phyloP scores from a whole-genome alignment of 768 basidiomycete genomes.

The Tulasnella sp. region DNA sequence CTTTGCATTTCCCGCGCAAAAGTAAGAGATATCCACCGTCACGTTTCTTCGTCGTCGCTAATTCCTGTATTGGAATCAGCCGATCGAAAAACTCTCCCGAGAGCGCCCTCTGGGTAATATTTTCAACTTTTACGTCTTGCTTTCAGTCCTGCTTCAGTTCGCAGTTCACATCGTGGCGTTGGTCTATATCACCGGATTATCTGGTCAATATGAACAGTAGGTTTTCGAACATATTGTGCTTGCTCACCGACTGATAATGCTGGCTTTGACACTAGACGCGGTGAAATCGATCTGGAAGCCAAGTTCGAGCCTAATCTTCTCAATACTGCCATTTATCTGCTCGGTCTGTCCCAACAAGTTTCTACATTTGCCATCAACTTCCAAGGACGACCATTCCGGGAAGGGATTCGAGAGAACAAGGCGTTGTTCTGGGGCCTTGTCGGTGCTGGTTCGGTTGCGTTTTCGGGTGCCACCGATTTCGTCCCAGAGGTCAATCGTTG shows the following conservation, averaged over 20 bases:
- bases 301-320: slow-evolving; percentile 92
- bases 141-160: slow-evolving; percentile 89
- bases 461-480: slow-evolving; percentile 89
- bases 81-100: slow-evolving; percentile 90
- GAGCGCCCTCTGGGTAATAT: slow-evolving; percentile 93
- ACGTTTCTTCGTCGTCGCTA: not conserved
- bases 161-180: slow-evolving; percentile 84
- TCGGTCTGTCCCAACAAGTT: slow-evolving; percentile 94
- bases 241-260: not conserved
- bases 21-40: slow-evolving; percentile 40
- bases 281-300: slow-evolving; percentile 84
- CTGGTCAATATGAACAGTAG: slow-evolving; percentile 63
- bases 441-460: slow-evolving; percentile 82
- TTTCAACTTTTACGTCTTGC: slow-evolving; percentile 90
- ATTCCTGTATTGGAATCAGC: slow-evolving; percentile 40
- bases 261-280: slow-evolving; percentile 41
- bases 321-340: slow-evolving; percentile 93
- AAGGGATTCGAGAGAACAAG: slow-evolving; percentile 92
- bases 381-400: slow-evolving; percentile 97
- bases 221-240: not conserved
- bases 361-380: slow-evolving; percentile 99
- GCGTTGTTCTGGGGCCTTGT: slow-evolving; percentile 90
- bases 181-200: slow-evolving; percentile 86
- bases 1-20: slow-evolving; percentile 95
- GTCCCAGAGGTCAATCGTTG: slow-evolving; percentile 92